These are phyloP conservation scores for Metarhizium anisopliae DNA, from an alignment of 2,329 filamentous ascomycete genomes.

Conservation along the genomic window DNA sequence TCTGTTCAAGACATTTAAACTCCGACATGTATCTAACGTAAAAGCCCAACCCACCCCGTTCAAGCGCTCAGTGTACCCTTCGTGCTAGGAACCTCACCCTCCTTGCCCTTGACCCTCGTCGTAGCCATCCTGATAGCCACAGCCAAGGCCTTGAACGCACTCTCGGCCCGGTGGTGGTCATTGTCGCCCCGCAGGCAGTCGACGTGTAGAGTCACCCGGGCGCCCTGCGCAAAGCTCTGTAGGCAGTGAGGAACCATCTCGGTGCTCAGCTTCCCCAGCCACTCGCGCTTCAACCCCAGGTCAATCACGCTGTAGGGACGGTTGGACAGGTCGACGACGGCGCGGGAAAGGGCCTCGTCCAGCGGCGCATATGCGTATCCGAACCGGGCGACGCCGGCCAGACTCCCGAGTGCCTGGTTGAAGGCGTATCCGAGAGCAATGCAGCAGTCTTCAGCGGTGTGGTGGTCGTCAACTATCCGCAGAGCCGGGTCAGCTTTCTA, in stretches of 20 bases:
- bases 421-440: constrained; percentile 85
- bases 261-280: constrained; percentile 83
- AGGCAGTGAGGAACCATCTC: constrained; percentile 98
- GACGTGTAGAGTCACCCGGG: constrained; percentile 88
- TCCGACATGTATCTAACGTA: constrained; percentile 1
- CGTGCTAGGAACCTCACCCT: constrained; percentile 90
- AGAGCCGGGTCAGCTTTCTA: constrained; percentile 1
- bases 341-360: constrained; percentile 88
- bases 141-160: constrained; percentile 92
- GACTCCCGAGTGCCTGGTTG: constrained; percentile 66
- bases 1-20: neutral
- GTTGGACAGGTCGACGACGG: constrained; percentile 91
- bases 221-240: constrained; percentile 86
- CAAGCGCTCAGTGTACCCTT: constrained; percentile 76
- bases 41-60: constrained; percentile 4
- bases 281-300: constrained; percentile 79
- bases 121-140: constrained; percentile 76
- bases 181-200: constrained; percentile 86
- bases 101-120: constrained; percentile 63
- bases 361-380: constrained; percentile 87
- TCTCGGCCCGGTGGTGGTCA: constrained; percentile 94
- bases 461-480: constrained; percentile 82
- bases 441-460: constrained; percentile 93
- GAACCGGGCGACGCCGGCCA: constrained; percentile 78
- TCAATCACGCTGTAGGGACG: constrained; percentile 79